Evolutionary conservation across 345 rosid genomes (phyloP).

Genomic region (Abelmoschus esculentus): DNA sequence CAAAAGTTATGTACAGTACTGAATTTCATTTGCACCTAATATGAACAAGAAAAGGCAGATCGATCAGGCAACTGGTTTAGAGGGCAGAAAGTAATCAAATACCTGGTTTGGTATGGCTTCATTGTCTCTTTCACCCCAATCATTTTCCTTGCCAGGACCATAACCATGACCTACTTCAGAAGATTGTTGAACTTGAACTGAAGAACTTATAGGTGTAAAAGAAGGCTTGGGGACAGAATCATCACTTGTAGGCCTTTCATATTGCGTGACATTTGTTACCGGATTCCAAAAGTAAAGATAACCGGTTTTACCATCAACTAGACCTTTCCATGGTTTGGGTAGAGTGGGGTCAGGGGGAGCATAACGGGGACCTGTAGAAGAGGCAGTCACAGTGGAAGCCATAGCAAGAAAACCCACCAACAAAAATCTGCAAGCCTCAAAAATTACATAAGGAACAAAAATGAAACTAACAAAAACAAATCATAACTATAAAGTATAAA

Average conservation of each 20-base stretch:
- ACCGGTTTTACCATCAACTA: conserved; percentile 88
- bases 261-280: conserved; percentile 89
- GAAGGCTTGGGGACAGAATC: conserved; percentile 28
- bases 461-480: not conserved
- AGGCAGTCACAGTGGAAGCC: conserved; percentile 57
- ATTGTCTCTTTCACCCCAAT: conserved; percentile 36
- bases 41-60: not conserved
- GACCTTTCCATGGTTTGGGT: conserved; percentile 96
- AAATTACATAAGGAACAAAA: not conserved
- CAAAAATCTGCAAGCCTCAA: not conserved
- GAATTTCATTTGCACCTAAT: not conserved
- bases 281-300: conserved; percentile 97
- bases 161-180: conserved; percentile 32
- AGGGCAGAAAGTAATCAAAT: conserved; percentile 6
- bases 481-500: not conserved
- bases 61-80: not conserved
- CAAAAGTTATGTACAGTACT: not conserved
- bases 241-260: conserved; percentile 55
- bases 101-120: conserved; percentile 51
- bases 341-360: conserved; percentile 91
- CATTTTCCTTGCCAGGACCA: conserved; percentile 50
- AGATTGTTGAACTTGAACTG: conserved; percentile 34
- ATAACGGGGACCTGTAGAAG: conserved; percentile 49
- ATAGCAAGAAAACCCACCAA: conserved; percentile 21
- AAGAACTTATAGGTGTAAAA: conserved; percentile 42